Base-by-base conservation (phyloP, 1,284 basidiomycete genomes). In the Melampsora americana region DNA sequence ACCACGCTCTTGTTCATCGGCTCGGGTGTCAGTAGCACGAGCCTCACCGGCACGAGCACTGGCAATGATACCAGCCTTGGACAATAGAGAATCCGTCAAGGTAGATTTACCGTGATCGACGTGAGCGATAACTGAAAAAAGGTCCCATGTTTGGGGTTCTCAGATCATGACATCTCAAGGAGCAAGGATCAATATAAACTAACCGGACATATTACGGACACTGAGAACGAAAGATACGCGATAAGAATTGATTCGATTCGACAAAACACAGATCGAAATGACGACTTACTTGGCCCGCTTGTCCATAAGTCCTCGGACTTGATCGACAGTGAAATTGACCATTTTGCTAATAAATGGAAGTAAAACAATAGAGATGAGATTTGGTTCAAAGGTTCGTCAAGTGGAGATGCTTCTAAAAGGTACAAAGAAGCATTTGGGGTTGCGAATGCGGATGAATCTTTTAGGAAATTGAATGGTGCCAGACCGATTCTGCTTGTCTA, bases 91-190 rank as follows among this genome's bases (percentile, higher is more conserved):
- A 85, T 99, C 96, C 82, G 96, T 97, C 81, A 99, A 90, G 81
- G 96, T 99, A 77, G 96, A 99, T 87, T 99, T 99, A 86, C 96
- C 96, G 88, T 99, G 96, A 86, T 99, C 96, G 89, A 99, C 84
- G 83, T 83, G 82, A 77, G 82, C 82, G 80, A 83, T 83, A 62
- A 83, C 82, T 59, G 28, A 14, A 18, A 12, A 5, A 35, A 18
- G 9, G 42, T 28, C 18, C 16, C 14, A n/a, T 60, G 23, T n/a
- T 20, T 35, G 32, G 65, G 28, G 9, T 12, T 28, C 7, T 39
- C 50, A 46, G 26, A 42, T 48, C 26, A 66, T 66, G 6, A 5
- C 23, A 18, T 74, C 7, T 14, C 12, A 44, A n/a, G 14, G 48
- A 46, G 12, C 48, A 14, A 11, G 5, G 18, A 20, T 39, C 5